Percentiles rank a stretch among this genome's conserved stretches.
Evolutionary conservation across 306 rosid genomes (phyloP).

Genomic region (Cicer yamashitae): DNA sequence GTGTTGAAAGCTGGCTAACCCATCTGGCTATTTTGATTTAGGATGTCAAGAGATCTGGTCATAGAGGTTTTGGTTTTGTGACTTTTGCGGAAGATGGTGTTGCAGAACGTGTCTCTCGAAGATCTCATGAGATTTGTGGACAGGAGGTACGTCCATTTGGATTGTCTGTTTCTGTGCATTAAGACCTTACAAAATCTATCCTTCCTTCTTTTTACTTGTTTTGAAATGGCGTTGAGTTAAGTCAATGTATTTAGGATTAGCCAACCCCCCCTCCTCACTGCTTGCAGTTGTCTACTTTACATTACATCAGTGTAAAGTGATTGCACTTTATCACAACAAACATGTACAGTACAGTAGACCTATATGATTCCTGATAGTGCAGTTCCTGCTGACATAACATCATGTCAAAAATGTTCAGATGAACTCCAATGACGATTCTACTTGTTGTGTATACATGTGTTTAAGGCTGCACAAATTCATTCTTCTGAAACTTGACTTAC

Average conservation of each 20-base stretch:
- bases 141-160: conserved; percentile 67
- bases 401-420: background rate
- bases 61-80: conserved; percentile 96
- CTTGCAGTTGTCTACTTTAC: background rate
- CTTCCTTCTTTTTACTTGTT: background rate
- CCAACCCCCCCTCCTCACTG: conserved; percentile 11
- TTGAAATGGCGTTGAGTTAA: background rate
- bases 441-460: background rate
- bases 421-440: conserved; percentile 22
- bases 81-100: conserved; percentile 95
- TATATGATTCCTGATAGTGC: conserved; percentile 1
- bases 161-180: conserved; percentile 13
- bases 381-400: conserved; percentile 13
- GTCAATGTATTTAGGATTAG: background rate
- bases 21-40: conserved; percentile 39
- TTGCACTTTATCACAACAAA: conserved; percentile 11
- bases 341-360: conserved; percentile 22
- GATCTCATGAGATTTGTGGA: conserved; percentile 93
- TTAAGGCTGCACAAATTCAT: background rate
- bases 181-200: background rate
- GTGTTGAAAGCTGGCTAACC: conserved; percentile 38
- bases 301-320: conserved; percentile 14
- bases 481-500: conserved; percentile 24
- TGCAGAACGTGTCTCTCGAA: conserved; percentile 88
- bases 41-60: conserved; percentile 93